Evolutionary conservation across 2,329 filamentous ascomycete genomes (phyloP), one percentile per base, ranked within the genome.

Genomic region (Hypocreales sp.): DNA sequence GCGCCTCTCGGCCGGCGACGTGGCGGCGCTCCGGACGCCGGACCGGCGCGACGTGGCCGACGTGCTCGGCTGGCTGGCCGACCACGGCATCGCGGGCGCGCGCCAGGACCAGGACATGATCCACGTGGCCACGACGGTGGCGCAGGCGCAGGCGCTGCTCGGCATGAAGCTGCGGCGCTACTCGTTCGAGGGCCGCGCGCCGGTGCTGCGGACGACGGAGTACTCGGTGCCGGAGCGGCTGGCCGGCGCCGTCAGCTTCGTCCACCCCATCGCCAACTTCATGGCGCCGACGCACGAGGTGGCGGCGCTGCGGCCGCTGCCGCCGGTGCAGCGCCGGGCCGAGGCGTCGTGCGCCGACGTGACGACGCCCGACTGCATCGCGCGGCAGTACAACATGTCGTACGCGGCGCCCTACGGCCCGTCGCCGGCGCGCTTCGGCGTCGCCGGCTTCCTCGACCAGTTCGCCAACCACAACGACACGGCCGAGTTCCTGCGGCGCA

Each of bases 401-500:
- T 54, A 55, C 33, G 36, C 39, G n/a, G 37, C 37, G 6, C 39
- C 33, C 4, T 35, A 46, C 15, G 35, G 35, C 12, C 40, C 26
- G 4, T 56, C 57, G 1, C 41, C 45, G 1, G 51, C 54, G 7
- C 51, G 55, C 0, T 44, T 64, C 25, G 62, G 55, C 16, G 46
- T 67, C 14, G 59, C 59, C 2, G 61, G 63, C 7, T 67, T 66
- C 40, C 51, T 66, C 1, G 58, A 61, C 12, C 44, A 67, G 35
- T 58, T 56, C 35, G 51, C 56, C 38, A 60, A 56, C 36, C 50
- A 58, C 31, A 30, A 42, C 4, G 62, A 67, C 36, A 46, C 57
- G 6, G 28, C 42, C 10, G 28, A 40, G 2, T 66, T 62, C 31
- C 44, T 61, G 15, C 33, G 39, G 15, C 41, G 39, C 4, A 45